These are phyloP conservation scores for Aspergillus glaucus DNA, from an alignment of 2,329 filamentous ascomycete species.

Conservation along the genomic window DNA sequence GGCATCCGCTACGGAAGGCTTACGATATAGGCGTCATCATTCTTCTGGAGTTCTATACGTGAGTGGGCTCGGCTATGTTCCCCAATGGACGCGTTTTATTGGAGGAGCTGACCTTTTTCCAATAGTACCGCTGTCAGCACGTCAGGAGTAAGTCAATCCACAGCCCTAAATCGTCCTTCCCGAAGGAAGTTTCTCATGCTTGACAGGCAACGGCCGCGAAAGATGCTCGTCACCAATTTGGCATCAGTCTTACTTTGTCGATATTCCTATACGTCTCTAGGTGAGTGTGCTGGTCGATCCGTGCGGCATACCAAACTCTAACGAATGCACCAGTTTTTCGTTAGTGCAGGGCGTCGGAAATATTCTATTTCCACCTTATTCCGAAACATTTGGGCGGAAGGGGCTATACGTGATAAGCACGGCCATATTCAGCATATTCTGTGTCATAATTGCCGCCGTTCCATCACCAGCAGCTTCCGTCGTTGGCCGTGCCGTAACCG, in stretches of 20 bases:
- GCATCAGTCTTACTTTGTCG: conserved; percentile 8
- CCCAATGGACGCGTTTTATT: no score
- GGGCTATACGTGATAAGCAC: conserved; percentile 23
- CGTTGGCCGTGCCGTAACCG: conserved; percentile 37
- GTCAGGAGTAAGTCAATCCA: not conserved
- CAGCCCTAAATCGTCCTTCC: not conserved
- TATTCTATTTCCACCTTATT: conserved; percentile 26
- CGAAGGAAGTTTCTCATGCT: conserved; percentile 1
- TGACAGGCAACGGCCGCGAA: conserved; percentile 11
- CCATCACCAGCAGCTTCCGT: conserved; percentile 28
- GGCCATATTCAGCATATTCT: conserved; percentile 16
- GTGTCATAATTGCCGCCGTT: conserved; percentile 29
- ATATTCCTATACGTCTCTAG: conserved; percentile 15
- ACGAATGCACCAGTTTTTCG: conserved; percentile 9
- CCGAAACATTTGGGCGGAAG: conserved; percentile 28
- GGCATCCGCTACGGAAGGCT: conserved; percentile 13
- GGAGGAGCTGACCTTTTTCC: not conserved
- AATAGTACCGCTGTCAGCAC: not conserved
- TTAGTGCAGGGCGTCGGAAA: conserved; percentile 22
- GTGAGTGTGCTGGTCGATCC: conserved; percentile 3
- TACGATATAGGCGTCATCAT: conserved; percentile 18
- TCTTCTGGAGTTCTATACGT: conserved; percentile 19
- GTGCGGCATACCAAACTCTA: not conserved
- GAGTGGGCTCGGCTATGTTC: conserved; percentile 5
- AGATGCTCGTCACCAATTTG: conserved; percentile 9